Evolutionary conservation across 176 grass and related monocot genomes (phyloP).

Genomic region (Rhynchospora breviuscula): DNA sequence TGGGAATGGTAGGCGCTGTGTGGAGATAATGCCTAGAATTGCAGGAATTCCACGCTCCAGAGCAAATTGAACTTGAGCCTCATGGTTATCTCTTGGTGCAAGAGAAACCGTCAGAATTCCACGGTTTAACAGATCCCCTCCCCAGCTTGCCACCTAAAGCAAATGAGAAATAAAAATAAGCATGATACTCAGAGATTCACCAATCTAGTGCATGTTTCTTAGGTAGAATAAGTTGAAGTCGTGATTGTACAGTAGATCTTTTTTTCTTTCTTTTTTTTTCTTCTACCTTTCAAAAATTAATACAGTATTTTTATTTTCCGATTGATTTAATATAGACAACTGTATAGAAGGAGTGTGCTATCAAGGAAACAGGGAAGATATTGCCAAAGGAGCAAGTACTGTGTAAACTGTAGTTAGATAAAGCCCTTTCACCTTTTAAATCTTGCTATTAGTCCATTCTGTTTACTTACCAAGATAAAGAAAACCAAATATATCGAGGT

Average conservation of each 20-base stretch:
- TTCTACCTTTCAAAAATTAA: too few relatives aligned
- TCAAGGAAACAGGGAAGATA: neutral
- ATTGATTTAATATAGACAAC: constrained; percentile 8
- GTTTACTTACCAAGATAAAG: neutral
- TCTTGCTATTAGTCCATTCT: neutral
- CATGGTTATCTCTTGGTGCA: constrained; percentile 88
- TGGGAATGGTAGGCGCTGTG: constrained; percentile 83
- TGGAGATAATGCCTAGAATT: constrained; percentile 87
- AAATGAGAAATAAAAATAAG: neutral
- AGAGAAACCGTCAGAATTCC: constrained; percentile 76
- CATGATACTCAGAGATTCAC: neutral
- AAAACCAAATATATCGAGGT: neutral
- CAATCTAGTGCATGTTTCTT: neutral
- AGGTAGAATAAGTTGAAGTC: neutral
- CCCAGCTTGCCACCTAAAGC: constrained; percentile 71
- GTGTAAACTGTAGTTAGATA: neutral
- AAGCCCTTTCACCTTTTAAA: neutral
- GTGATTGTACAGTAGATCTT: neutral
- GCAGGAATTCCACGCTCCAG: constrained; percentile 96
- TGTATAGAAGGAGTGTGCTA: neutral
- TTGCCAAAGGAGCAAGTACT: neutral
- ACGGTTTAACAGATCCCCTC: constrained; percentile 70
- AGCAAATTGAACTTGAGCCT: constrained; percentile 99
- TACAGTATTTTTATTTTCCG: neutral
- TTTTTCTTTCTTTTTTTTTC: too few relatives aligned